Conservation (phyloP, 495 filamentous ascomycete species). For the Hypoxylon intermedium region DNA sequence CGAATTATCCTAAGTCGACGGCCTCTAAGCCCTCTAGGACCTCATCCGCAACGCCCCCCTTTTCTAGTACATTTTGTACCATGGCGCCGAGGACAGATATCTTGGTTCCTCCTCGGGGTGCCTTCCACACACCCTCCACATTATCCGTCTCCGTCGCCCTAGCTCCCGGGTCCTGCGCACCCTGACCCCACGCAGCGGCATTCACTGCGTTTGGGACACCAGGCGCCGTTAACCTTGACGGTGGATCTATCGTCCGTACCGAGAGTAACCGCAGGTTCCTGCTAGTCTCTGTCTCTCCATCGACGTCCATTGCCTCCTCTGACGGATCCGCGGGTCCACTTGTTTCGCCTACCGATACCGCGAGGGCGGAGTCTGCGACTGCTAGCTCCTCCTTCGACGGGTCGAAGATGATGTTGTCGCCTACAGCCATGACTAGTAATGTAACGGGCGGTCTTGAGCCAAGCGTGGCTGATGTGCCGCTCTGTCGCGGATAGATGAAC, state of each 20-base stretch:
- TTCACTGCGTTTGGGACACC: slow-evolving; percentile 74
- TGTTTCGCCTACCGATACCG: slow-evolving; percentile 69
- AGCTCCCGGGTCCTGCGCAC: slow-evolving; percentile 50
- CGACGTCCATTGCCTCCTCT: slow-evolving; percentile 32
- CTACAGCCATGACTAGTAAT: slow-evolving; percentile 85
- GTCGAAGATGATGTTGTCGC: slow-evolving; percentile 91
- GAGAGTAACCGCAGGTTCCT: slow-evolving; percentile 59
- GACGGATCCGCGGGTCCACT: neutral
- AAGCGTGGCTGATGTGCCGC: slow-evolving; percentile 1
- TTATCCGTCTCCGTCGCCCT: slow-evolving; percentile 61
- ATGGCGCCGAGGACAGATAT: slow-evolving; percentile 70
- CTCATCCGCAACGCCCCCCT: slow-evolving; percentile 82
- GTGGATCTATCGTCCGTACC: slow-evolving; percentile 76
- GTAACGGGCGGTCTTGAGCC: slow-evolving; percentile 76
- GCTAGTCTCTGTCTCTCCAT: slow-evolving; percentile 33
- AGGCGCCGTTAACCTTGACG: slow-evolving; percentile 60
- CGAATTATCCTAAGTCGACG: slow-evolving; percentile 55
- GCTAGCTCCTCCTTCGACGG: slow-evolving; percentile 87
- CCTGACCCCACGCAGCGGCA: slow-evolving; percentile 60
- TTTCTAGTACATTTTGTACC: slow-evolving; percentile 68
- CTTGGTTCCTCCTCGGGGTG: slow-evolving; percentile 77
- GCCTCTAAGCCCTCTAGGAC: slow-evolving; percentile 79
- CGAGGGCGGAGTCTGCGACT: slow-evolving; percentile 86
- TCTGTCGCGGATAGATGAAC: slow-evolving; percentile 71
- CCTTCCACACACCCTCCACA: slow-evolving; percentile 78